These are phyloP conservation scores for Lanzia echinophila DNA, from an alignment of 2,329 filamentous ascomycete genomes.

Conservation along the genomic window DNA sequence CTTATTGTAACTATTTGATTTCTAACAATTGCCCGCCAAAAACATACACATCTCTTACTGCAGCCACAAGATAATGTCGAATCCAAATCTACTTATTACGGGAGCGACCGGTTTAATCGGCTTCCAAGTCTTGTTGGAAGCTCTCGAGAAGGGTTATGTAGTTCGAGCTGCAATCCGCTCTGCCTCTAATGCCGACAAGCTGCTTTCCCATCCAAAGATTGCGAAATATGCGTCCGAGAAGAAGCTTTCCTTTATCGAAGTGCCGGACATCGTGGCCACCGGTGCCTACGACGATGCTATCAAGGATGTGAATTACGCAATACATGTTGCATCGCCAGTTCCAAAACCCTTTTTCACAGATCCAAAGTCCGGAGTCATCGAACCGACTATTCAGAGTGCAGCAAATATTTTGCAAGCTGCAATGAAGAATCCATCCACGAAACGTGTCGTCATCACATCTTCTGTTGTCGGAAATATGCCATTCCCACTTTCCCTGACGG, in stretches of 20 bases:
- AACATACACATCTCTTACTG: no score
- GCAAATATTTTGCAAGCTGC: neutral
- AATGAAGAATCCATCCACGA: neutral
- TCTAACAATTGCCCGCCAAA: no score
- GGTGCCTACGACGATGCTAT: neutral
- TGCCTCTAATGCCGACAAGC: neutral
- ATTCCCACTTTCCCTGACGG: neutral
- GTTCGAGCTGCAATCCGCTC: neutral
- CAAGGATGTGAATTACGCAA: neutral
- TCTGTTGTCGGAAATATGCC: neutral
- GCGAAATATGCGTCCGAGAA: neutral
- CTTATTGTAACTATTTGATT: no score
- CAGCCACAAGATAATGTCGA: neutral
- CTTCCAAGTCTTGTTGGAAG: neutral
- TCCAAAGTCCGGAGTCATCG: neutral
- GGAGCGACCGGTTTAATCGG: conserved; percentile 1
- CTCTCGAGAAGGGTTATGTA: neutral
- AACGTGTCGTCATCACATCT: neutral
- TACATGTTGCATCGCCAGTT: conserved; percentile 1
- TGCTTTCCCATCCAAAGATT: neutral
- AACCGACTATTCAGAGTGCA: neutral
- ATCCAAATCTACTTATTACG: neutral
- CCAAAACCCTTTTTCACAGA: neutral
- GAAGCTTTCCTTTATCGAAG: neutral
- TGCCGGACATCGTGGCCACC: neutral